Base-by-base conservation (phyloP, 1,139 yeast species). In the Pichia cactophila region DNA sequence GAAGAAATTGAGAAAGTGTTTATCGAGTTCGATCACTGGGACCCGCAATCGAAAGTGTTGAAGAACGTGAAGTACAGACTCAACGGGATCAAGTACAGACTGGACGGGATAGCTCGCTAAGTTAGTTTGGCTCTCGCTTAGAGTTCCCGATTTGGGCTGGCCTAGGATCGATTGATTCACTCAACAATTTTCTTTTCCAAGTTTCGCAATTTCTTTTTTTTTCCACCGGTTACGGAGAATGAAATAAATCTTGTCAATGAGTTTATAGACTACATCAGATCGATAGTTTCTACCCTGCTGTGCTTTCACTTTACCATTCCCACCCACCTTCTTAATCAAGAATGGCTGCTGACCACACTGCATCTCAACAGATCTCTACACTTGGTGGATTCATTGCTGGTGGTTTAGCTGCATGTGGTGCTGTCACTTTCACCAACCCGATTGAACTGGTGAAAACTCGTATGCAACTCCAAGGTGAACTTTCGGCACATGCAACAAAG, bases 391-490 rank as follows among this genome's bases (percentile, higher is more conserved):
- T 90, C 60, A 63, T 83, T 6, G 97, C 97, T 14, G 98, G 97
- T 50, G 96, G 96, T 7, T 58, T 88, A 11, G 98, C 98, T 1
- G 97, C 97, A 3, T 90, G 97, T 70, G 95, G 95, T 48, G 97
- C 98, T 0, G 98, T 92, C 38, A 92, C 97, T 0, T 85, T 90
- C 66, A 90, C 97, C 11, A 92, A 92, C 63, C 98, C 98, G 9
- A 85, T 92, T 53, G 98, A 92, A 64, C 74, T 92, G 56, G 88
- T 90, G 61, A 92, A 92, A 69, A 92, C 95, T 3, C 75, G 97
- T 68, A 86, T 92, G 95, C 98, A 92, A 67, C 73, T 92, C 41
- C 97, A 92, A 68, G 98, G 98, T 50, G 97, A 92, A 67, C 73
- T 92, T 47, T 71, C 81, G 4, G 75, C 80, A 2, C 67, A 72